Percentiles rank a stretch among this genome's conserved stretches.
Evolutionary conservation across 2,329 filamentous ascomycete species (phyloP).

Genomic region (Macrophomina phaseolina): DNA sequence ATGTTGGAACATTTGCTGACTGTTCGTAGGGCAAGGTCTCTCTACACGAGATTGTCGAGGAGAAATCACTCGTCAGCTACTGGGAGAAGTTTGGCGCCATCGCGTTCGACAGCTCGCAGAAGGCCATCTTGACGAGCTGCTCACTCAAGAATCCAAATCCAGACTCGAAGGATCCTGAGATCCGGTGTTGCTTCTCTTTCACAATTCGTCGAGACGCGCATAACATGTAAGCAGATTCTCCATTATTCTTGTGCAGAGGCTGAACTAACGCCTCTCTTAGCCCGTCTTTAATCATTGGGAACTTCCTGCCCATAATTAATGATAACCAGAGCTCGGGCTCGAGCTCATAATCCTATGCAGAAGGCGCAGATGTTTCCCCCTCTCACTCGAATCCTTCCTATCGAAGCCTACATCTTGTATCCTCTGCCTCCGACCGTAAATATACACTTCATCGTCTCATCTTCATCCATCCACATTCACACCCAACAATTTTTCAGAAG

Average conservation of each 20-base stretch:
- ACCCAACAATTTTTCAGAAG: background rate
- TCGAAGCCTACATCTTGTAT: background rate
- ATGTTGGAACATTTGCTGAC: conserved; percentile 29
- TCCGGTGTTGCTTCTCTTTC: conserved; percentile 97
- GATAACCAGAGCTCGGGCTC: conserved; percentile 15
- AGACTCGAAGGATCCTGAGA: conserved; percentile 71
- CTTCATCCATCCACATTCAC: background rate
- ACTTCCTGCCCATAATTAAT: conserved; percentile 84
- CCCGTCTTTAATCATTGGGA: conserved; percentile 92
- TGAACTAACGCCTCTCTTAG: conserved; percentile 50
- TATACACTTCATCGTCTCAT: background rate
- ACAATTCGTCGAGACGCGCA: conserved; percentile 93
- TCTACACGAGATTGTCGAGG: conserved; percentile 92
- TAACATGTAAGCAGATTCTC: conserved; percentile 76
- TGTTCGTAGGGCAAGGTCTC: conserved; percentile 82
- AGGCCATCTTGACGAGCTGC: conserved; percentile 93
- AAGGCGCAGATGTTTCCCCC: background rate
- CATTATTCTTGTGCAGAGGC: background rate
- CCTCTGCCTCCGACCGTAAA: conserved; percentile 11
- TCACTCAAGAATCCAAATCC: conserved; percentile 75
- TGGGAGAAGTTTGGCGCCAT: conserved; percentile 99
- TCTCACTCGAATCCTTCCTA: background rate
- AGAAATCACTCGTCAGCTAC: conserved; percentile 93
- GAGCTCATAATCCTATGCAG: conserved; percentile 8
- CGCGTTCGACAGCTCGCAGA: conserved; percentile 91